Evolutionary conservation across 169 alveolate genomes (phyloP).

Genomic region (Babesia divergens): DNA sequence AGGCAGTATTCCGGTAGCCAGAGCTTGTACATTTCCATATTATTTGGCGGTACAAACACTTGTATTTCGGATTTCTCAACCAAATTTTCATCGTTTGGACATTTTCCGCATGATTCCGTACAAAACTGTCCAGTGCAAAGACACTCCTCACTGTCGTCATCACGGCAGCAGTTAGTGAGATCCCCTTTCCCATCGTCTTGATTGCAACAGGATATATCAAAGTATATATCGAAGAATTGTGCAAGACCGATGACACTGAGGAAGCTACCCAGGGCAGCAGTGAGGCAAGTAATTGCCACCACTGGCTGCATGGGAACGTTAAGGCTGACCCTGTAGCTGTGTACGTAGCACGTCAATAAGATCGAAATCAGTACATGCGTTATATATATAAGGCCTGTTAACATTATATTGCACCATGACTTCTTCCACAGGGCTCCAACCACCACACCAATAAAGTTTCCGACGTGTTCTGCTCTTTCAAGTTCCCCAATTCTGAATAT

Average conservation of each 20-base stretch:
- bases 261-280: conserved; percentile 11
- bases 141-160: conserved; percentile 8
- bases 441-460: conserved; percentile 3
- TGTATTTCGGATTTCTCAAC: neutral
- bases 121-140: conserved; percentile 24
- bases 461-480: conserved; percentile 28
- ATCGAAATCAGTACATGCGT: neutral
- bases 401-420: neutral
- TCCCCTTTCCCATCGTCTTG: neutral
- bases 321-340: conserved; percentile 22
- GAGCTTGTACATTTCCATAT: conserved; percentile 8
- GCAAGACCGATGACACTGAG: neutral
- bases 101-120: neutral
- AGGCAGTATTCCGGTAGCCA: conserved; percentile 3
- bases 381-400: neutral
- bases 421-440: neutral
- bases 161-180: neutral
- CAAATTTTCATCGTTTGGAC: neutral
- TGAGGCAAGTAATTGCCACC: neutral
- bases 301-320: neutral
- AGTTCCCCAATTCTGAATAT: conserved; percentile 8
- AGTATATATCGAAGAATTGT: neutral
- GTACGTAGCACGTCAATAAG: conserved; percentile 3
- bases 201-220: neutral
- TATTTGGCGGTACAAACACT: neutral